phyloP scores from a whole-genome alignment of 768 basidiomycete genomes.

The Lactifluus pinguis region DNA sequence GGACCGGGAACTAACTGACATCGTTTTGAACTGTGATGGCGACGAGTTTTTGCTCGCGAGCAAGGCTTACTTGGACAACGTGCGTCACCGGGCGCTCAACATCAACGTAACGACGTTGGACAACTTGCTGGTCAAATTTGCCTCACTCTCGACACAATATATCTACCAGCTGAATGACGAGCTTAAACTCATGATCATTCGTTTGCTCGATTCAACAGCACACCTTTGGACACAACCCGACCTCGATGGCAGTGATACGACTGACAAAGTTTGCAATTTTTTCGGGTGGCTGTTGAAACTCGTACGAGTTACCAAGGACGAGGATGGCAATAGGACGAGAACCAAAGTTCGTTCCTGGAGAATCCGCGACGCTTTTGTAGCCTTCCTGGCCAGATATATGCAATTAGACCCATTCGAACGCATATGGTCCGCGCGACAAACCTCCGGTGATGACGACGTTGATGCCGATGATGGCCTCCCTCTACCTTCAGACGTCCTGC shows the following conservation, averaged over 20 bases:
- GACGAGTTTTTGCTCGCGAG: constrained; percentile 54
- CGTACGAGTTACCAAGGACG: constrained; percentile 22
- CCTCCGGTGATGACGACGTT: neutral
- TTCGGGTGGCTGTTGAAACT: constrained; percentile 45
- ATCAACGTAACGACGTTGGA: constrained; percentile 44
- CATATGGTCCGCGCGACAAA: constrained; percentile 35
- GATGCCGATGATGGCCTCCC: neutral
- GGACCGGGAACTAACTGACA: constrained; percentile 50
- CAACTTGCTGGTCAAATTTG: constrained; percentile 45
- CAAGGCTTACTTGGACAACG: constrained; percentile 44
- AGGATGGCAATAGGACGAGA: constrained; percentile 13
- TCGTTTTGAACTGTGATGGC: constrained; percentile 39
- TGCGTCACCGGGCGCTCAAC: constrained; percentile 46
- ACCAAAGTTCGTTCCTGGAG: constrained; percentile 51
- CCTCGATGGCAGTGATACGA: constrained; percentile 24
- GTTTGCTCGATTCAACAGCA: constrained; percentile 56
- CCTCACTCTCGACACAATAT: constrained; percentile 44
- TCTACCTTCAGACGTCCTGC: constrained; percentile 40
- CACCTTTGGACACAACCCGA: constrained; percentile 43
- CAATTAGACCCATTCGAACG: constrained; percentile 43
- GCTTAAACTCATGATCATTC: constrained; percentile 45
- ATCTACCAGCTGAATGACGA: constrained; percentile 43
- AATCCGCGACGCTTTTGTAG: constrained; percentile 52
- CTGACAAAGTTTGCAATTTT: constrained; percentile 39
- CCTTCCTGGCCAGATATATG: constrained; percentile 62